Evolutionary conservation across 2,329 filamentous ascomycete genomes (phyloP).

Genomic region (Intubia oerlemansii): DNA sequence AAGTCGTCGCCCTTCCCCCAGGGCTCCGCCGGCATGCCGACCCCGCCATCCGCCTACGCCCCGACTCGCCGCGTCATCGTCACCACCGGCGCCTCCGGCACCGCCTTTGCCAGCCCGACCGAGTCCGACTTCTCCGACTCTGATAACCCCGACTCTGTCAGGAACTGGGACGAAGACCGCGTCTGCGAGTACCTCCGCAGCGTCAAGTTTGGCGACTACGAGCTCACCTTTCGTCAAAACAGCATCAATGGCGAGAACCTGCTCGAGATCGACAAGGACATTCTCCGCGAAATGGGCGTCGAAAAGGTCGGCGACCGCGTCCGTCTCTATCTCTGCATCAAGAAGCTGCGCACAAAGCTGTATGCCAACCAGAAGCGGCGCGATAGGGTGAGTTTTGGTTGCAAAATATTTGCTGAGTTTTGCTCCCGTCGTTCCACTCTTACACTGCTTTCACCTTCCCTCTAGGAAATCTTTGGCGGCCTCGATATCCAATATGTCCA

Average conservation of each 20-base stretch:
- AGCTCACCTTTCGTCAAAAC: slow-evolving; percentile 64
- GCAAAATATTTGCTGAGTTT: too few species aligned
- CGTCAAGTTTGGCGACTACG: slow-evolving; percentile 88
- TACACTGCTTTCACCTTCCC: too few species aligned
- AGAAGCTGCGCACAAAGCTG: slow-evolving; percentile 58
- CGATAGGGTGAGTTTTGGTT: slow-evolving; percentile 45
- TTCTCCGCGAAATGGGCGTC: slow-evolving; percentile 93
- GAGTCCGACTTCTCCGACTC: slow-evolving; percentile 82
- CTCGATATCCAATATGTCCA: slow-evolving; percentile 45
- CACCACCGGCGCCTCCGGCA: slow-evolving; percentile 22
- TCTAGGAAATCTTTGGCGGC: slow-evolving; percentile 61
- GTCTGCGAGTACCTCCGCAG: slow-evolving; percentile 80
- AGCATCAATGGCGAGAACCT: slow-evolving; percentile 96
- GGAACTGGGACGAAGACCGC: slow-evolving; percentile 78
- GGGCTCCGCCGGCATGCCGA: slow-evolving; percentile 21
- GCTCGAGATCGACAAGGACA: slow-evolving; percentile 89
- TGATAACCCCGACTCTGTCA: too few species aligned
- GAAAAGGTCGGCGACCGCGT: slow-evolving; percentile 96
- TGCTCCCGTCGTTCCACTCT: slow-evolving; percentile 1
- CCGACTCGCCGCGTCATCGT: slow-evolving; percentile 29
- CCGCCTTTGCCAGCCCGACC: slow-evolving; percentile 59
- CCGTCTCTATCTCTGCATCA: slow-evolving; percentile 68
- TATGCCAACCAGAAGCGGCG: slow-evolving; percentile 63
- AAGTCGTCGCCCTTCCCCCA: slow-evolving; percentile 48
- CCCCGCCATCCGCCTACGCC: slow-evolving; percentile 21